Evolutionary conservation across 192 early-diverging fungal genomes (phyloP), one percentile per base, ranked within the genome.

Genomic region (Powellomyces hirtus): DNA sequence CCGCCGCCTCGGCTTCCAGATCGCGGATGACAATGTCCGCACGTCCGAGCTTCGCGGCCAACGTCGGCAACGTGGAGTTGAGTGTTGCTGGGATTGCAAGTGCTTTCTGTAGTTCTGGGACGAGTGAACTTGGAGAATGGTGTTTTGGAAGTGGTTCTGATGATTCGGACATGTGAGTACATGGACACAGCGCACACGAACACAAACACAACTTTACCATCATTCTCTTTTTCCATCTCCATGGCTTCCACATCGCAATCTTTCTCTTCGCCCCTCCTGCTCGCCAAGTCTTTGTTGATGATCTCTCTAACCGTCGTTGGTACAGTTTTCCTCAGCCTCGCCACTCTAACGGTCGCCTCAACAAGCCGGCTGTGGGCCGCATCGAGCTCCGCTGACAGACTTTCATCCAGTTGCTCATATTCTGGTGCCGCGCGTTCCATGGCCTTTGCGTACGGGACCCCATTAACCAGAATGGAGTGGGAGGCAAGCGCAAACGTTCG

Each of bases 281-380:
- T 49, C 31, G 53, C 68, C 34, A 71, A 64, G 24, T 74, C 36
- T n/a, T 13, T 11, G 14, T 79, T 75, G 61, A 76, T 45, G 30
- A 79, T 62, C 38, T 74, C 75, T 30, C 50, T 72, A 68, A 81
- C 79, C 52, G 36, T 31, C 45, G 36, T 70, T 0, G 87, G 81
- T 11, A 93, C 80, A 53, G 85, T 87, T 37, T 87, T 79, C 70
- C 96, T 96, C 81, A 95, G 94, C 37, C 86, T 69, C 7, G 89
- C 83, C 40, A 97, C 77, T 38, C 75, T 68, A 35, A 94, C 89
- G 75, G 95, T 86, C 60, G 94, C 89, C 34, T 81, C 81, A 70
- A 84, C 78, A 62, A 89, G 74, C 42, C 75, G 69, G 6, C 72
- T 75, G 71, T 91, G 92, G 0, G 91, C 85, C 55, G 59, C 31